A percentile compares a stretch with the other conserved stretches of the same genome.
These are phyloP conservation scores for Xylaria digitata DNA, from an alignment of 2,329 filamentous ascomycete genomes.

Conservation along the genomic window DNA sequence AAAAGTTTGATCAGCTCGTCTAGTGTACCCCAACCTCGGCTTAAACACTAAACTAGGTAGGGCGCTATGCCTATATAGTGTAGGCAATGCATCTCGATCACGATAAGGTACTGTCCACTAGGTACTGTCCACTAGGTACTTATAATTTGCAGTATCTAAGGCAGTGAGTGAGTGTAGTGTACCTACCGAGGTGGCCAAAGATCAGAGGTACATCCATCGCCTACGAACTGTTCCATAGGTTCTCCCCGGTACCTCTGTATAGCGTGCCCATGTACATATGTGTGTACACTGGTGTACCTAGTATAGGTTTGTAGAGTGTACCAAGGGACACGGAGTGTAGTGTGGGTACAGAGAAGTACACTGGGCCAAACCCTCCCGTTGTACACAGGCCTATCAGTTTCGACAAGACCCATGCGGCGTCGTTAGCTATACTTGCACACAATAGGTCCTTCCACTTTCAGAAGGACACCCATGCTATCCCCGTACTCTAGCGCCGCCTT, in stretches of 20 bases:
- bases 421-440: constrained; percentile 35
- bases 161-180: too few species aligned
- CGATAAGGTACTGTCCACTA: too few species aligned
- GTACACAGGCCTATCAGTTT: constrained; percentile 25
- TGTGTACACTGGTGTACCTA: too few species aligned
- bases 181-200: too few species aligned
- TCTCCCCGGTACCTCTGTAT: too few species aligned
- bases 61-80: too few species aligned
- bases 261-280: too few species aligned
- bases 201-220: background rate
- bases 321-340: background rate
- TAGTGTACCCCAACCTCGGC: constrained; percentile 7
- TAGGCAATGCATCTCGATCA: too few species aligned
- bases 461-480: constrained; percentile 43
- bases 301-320: too few species aligned
- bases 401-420: constrained; percentile 19
- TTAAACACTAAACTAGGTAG: too few species aligned
- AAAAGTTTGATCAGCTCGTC: constrained; percentile 12
- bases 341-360: constrained; percentile 22
- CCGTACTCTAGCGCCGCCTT: constrained; percentile 39
- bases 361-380: constrained; percentile 12
- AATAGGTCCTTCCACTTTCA: constrained; percentile 50
- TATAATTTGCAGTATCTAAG: too few species aligned
- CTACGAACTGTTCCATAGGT: constrained; percentile 1
- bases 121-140: too few species aligned